Percentiles rank a stretch among this genome's conserved stretches.
phyloP scores from a whole-genome alignment of 2,329 filamentous ascomycete genomes.

The Sordariomycetes sp. region DNA sequence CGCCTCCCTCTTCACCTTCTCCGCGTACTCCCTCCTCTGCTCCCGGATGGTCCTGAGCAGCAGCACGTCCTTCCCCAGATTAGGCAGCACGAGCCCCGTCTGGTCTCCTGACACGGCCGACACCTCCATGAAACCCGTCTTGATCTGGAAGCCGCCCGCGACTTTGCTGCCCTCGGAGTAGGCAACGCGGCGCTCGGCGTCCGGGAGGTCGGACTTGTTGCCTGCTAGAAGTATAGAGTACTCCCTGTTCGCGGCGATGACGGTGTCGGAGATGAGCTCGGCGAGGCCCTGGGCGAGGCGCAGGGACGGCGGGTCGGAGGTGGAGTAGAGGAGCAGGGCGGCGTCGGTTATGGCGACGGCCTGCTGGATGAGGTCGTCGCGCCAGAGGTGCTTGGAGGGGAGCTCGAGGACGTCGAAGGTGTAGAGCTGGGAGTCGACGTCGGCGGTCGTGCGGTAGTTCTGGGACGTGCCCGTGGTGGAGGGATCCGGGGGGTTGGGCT shows the following conservation, averaged over 20 bases:
- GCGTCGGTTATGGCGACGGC: conserved; percentile 28
- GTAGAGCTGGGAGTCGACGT: conserved; percentile 19
- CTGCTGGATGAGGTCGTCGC: conserved; percentile 20
- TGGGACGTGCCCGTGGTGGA: conserved; percentile 15
- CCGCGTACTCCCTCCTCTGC: conserved; percentile 3
- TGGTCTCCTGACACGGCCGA: conserved; percentile 24
- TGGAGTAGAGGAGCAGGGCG: conserved; percentile 23
- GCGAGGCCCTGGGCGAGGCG: conserved; percentile 13
- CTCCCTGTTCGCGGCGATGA: background rate
- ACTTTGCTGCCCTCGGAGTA: conserved; percentile 19
- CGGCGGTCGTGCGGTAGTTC: conserved; percentile 21
- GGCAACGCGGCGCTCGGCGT: conserved; percentile 14
- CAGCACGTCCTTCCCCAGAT: conserved; percentile 16
- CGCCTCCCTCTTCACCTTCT: background rate
- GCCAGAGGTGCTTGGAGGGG: conserved; percentile 18
- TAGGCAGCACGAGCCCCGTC: conserved; percentile 20
- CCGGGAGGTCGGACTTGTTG: conserved; percentile 16
- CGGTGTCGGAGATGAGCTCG: conserved; percentile 10
- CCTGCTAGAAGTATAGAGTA: conserved; percentile 11
- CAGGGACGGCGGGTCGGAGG: conserved; percentile 16
- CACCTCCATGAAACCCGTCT: conserved; percentile 19
- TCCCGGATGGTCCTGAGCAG: background rate
- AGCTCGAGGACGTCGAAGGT: conserved; percentile 25
- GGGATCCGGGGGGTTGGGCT: conserved; percentile 13
- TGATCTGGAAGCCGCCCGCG: conserved; percentile 11